Base-by-base conservation (phyloP, 2,329 filamentous ascomycete genomes). In the Alternaria novae-zelandiae region DNA sequence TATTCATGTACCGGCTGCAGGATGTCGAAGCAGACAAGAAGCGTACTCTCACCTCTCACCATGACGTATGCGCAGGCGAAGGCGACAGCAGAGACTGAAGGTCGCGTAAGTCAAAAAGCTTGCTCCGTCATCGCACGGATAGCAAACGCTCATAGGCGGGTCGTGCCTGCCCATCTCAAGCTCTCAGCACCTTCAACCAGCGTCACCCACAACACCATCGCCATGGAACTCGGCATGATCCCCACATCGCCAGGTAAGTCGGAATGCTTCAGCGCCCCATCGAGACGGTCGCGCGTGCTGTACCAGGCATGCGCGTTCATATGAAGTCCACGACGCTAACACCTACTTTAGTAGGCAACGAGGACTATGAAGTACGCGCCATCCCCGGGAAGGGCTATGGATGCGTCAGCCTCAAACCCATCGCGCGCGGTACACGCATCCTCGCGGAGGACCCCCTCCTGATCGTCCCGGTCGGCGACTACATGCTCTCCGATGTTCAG, bases 301-400 rank as follows among this genome's bases (percentile, higher is more conserved):
- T 11, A 15, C n/a, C 9, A 41, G n/a, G 9, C 15, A 41, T 41
- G 36, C 36, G n/a, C 36, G 6, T 41, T 3, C 36, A 10, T 6
- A 41, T 11, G n/a, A 41, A 0, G 3, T 11, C 36, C 36, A 4
- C 36, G 36, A 41, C 36, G 3, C 36, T 41, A 41, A 41, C n/a
- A 17, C 1, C 36, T 41, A 2, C n/a, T 41, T 2, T 12, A 60
- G 50, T 65, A 50, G 60, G 32, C 8, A 75, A 75, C 46, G 64
- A 69, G 2, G 74, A 67, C 61, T 79, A 78, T 25, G 74, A 76
- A 21, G 62, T 82, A 54, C 72, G 68, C 23, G 64, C 67, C 5
- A 70, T 79, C 6, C 71, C 77, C 1, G 73, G 74, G 41, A 83
- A 82, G 66, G 83, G 82, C 20, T 77, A 81, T 28, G 83, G 82